A percentile compares a stretch with the other conserved stretches of the same genome.
Conservation (phyloP, 2,329 filamentous ascomycete genomes). For the Aspergillus oerlinghausenensis region DNA sequence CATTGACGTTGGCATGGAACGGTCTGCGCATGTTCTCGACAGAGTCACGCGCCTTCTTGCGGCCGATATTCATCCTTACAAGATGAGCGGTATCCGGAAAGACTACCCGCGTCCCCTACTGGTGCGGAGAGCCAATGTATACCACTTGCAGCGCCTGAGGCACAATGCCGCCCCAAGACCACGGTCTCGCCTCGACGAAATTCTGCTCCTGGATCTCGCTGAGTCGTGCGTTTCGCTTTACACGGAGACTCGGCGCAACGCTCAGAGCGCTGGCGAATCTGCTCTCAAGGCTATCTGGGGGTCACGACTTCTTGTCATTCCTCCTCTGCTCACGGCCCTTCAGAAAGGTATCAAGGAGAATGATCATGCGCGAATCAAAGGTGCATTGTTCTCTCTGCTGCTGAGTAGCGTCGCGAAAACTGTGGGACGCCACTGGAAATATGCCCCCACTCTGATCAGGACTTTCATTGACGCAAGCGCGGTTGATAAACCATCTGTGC, state of each 20-base stretch:
- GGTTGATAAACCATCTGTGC: slow-evolving; percentile 91
- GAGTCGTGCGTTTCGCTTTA: slow-evolving; percentile 88
- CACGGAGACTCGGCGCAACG: slow-evolving; percentile 90
- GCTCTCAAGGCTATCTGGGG: slow-evolving; percentile 88
- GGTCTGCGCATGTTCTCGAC: slow-evolving; percentile 89
- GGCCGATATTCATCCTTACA: slow-evolving; percentile 86
- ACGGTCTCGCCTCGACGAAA: slow-evolving; percentile 85
- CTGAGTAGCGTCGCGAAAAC: slow-evolving; percentile 87
- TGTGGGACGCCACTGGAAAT: slow-evolving; percentile 87
- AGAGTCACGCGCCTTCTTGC: slow-evolving; percentile 78
- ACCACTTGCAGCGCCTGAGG: slow-evolving; percentile 87
- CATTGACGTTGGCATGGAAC: slow-evolving; percentile 92
- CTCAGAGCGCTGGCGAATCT: slow-evolving; percentile 87
- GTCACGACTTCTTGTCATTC: slow-evolving; percentile 81
- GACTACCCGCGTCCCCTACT: slow-evolving; percentile 89
- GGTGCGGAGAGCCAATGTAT: slow-evolving; percentile 86
- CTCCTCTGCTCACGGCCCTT: slow-evolving; percentile 74
- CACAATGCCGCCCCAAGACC: slow-evolving; percentile 86
- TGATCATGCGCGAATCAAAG: slow-evolving; percentile 90
- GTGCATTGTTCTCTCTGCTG: slow-evolving; percentile 82
- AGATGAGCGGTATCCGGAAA: slow-evolving; percentile 87
- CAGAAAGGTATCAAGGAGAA: slow-evolving; percentile 71
- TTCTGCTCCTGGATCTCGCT: slow-evolving; percentile 77
- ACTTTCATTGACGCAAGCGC: slow-evolving; percentile 85
- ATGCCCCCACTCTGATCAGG: slow-evolving; percentile 82